Evolutionary conservation across 192 early-diverging fungal species (phyloP), one percentile per base, ranked within the genome.

Genomic region (Coemansia asiatica): DNA sequence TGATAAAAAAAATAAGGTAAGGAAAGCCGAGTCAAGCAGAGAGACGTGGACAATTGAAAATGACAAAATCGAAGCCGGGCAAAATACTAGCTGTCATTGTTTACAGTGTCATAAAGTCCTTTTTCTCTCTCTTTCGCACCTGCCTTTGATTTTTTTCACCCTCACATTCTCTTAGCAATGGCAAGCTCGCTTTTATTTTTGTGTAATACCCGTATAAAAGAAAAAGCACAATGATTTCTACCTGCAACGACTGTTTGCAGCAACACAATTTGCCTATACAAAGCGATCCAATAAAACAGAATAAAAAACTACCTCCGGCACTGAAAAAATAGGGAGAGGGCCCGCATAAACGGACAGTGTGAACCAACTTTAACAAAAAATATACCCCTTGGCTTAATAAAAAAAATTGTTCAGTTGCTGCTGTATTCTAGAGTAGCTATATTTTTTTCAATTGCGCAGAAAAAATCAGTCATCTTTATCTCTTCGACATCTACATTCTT

Each of bases 381-480:
- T n/a, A n/a, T n/a, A n/a, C n/a, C n/a, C n/a, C n/a, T n/a, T n/a
- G n/a, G n/a, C n/a, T n/a, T n/a, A n/a, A n/a, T n/a, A n/a, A n/a
- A n/a, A n/a, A n/a, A n/a, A n/a, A n/a, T n/a, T n/a, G n/a, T n/a
- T n/a, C n/a, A n/a, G n/a, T n/a, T n/a, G n/a, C n/a, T n/a, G n/a
- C n/a, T n/a, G n/a, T n/a, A n/a, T n/a, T n/a, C n/a, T n/a, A n/a
- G n/a, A n/a, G n/a, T n/a, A n/a, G n/a, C n/a, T 33, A 8, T 44
- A 10, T 44, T 44, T 44, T 44, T 64, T 1, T 47, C 38, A 25
- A 76, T 40, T 1, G 61, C 73, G 12, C 1, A 12, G 1, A 40
- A 50, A 67, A 82, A 76, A 50, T 75, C 74, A 4, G 36, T 19
- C 67, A 65, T 73, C 1, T 53, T 19, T 2, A 83, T 36, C 15